Conservation (phyloP, 2,329 filamentous ascomycete species). For the Claviceps sp. region DNA sequence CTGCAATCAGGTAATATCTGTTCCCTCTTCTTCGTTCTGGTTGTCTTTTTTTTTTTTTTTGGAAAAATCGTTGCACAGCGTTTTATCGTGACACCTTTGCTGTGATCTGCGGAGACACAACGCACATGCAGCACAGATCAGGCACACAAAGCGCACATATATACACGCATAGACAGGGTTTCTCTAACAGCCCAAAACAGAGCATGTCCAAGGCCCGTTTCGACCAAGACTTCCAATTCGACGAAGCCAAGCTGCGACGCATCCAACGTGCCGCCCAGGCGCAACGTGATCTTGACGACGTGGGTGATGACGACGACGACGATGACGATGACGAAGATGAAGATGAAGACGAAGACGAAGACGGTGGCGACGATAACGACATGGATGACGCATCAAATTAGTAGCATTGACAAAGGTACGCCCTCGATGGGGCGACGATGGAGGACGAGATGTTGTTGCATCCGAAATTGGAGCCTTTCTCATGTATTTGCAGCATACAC, state of each 20-base stretch:
- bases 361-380: too few species aligned
- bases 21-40: too few species aligned
- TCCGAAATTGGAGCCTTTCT: too few species aligned
- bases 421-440: too few species aligned
- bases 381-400: too few species aligned
- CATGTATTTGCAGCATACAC: too few species aligned
- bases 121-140: background rate
- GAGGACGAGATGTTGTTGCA: too few species aligned
- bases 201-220: slow-evolving; percentile 28
- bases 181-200: slow-evolving; percentile 17
- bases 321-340: background rate
- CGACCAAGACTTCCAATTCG: slow-evolving; percentile 38
- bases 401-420: too few species aligned
- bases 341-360: background rate
- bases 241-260: slow-evolving; percentile 42
- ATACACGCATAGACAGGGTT: background rate
- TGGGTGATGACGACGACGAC: slow-evolving; percentile 19
- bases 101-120: background rate
- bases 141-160: background rate
- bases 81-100: background rate
- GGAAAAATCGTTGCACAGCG: background rate
- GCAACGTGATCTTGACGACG: slow-evolving; percentile 24
- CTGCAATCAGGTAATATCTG: slow-evolving; percentile 40
- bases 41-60: background rate
- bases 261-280: slow-evolving; percentile 40